phyloP scores from a whole-genome alignment of 371 early-diverging fungal genomes.

The Mucor circinelloides region DNA sequence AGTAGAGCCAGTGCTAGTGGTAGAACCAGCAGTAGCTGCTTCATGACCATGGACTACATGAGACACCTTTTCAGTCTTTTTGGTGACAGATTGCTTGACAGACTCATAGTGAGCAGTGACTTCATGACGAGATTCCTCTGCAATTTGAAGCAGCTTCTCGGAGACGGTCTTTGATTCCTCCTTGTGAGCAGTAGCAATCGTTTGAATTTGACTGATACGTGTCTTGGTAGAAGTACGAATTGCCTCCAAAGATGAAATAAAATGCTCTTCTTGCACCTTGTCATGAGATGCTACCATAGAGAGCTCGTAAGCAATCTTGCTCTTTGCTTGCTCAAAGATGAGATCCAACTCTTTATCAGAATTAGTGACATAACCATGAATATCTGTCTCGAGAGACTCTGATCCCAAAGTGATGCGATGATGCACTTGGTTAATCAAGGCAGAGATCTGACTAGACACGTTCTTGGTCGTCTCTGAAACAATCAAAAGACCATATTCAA shows the following conservation, averaged over 20 bases:
- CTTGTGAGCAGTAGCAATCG: conserved; percentile 10
- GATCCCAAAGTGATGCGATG: conserved; percentile 12
- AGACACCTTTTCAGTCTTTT: conserved; percentile 16
- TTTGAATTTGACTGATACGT: conserved; percentile 24
- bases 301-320: conserved; percentile 24
- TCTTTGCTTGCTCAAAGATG: conserved; percentile 27
- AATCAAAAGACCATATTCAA: conserved; percentile 26
- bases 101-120: conserved; percentile 13
- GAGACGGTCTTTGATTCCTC: conserved; percentile 18
- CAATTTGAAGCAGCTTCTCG: conserved; percentile 25
- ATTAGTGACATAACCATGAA: conserved; percentile 1
- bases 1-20: conserved; percentile 5
- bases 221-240: conserved; percentile 19
- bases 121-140: conserved; percentile 30
- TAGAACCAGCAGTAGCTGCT: neutral
- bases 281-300: conserved; percentile 22
- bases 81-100: conserved; percentile 8
- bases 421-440: conserved; percentile 21
- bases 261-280: conserved; percentile 26
- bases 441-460: conserved; percentile 20
- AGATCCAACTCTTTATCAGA: conserved; percentile 21
- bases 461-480: conserved; percentile 24
- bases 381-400: conserved; percentile 14
- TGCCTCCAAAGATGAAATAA: conserved; percentile 20
- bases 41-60: conserved; percentile 1